Percentiles rank a stretch among this genome's conserved stretches.
Evolutionary conservation across 2,329 filamentous ascomycete genomes (phyloP).

Genomic region (Phialemoniopsis sp.): DNA sequence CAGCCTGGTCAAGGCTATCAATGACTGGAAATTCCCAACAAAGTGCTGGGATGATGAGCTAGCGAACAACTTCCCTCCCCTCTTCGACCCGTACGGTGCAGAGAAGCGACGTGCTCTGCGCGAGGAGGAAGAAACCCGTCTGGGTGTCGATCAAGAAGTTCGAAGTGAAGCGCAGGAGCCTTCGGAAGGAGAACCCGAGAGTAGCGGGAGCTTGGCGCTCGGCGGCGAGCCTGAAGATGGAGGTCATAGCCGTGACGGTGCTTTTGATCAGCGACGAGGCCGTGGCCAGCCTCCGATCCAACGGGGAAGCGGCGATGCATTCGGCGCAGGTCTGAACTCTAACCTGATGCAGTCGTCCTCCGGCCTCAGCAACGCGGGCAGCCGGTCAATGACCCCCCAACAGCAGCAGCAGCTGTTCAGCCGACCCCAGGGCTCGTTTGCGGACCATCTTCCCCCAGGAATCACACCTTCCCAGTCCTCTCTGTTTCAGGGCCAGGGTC

Average conservation of each 20-base stretch:
- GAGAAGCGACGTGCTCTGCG: conserved; percentile 75
- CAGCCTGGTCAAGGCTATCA: conserved; percentile 31
- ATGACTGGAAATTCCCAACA: conserved; percentile 5
- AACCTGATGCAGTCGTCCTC: conserved; percentile 44
- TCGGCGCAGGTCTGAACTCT: conserved; percentile 47
- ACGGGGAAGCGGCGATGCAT: conserved; percentile 51
- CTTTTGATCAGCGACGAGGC: conserved; percentile 56
- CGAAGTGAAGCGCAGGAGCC: conserved; percentile 36
- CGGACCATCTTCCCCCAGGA: conserved; percentile 38
- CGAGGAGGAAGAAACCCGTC: conserved; percentile 61
- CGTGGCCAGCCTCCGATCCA: conserved; percentile 77
- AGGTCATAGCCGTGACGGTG: conserved; percentile 47
- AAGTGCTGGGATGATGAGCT: too few species aligned
- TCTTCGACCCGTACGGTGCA: conserved; percentile 81
- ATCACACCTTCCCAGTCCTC: conserved; percentile 20
- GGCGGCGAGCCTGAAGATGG: conserved; percentile 90
- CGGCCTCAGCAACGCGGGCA: conserved; percentile 56
- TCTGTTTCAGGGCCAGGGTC: conserved; percentile 59
- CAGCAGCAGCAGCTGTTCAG: conserved; percentile 62
- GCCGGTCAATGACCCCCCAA: conserved; percentile 74
- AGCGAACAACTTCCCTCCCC: conserved; percentile 52
- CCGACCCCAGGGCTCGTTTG: conserved; percentile 56
- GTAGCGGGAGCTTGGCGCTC: conserved; percentile 78
- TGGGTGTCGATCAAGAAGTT: conserved; percentile 43
- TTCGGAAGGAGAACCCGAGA: conserved; percentile 73